A percentile compares a stretch with the other conserved stretches of the same genome.
These are phyloP conservation scores for Yamadazyma trypodendri DNA, from an alignment of 1,139 yeast species.

Conservation along the genomic window DNA sequence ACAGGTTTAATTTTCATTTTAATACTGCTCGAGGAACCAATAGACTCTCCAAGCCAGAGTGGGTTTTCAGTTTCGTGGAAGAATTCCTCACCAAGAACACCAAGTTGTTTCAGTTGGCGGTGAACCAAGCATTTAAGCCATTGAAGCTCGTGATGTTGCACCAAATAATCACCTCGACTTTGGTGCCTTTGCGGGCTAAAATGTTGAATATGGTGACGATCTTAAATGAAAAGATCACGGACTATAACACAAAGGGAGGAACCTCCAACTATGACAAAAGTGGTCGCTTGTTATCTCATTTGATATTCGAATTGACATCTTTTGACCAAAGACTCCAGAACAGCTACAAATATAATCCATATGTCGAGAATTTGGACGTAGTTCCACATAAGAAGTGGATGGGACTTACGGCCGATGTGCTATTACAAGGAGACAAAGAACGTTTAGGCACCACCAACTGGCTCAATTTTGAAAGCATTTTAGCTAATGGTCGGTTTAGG, in stretches of 20 bases:
- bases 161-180: conserved; percentile 56
- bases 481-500: conserved; percentile 56
- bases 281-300: conserved; percentile 57
- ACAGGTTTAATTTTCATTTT: conserved; percentile 76
- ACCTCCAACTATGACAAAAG: conserved; percentile 32
- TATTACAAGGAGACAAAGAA: conserved; percentile 40
- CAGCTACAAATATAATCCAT: conserved; percentile 57
- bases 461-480: conserved; percentile 62
- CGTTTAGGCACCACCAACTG: conserved; percentile 45
- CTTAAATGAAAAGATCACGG: conserved; percentile 28
- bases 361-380: conserved; percentile 22
- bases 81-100: conserved; percentile 49
- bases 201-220: conserved; percentile 29
- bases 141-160: conserved; percentile 30
- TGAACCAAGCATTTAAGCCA: conserved; percentile 30
- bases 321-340: conserved; percentile 58
- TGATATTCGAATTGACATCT: conserved; percentile 55
- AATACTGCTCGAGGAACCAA: conserved; percentile 60
- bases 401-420: conserved; percentile 58
- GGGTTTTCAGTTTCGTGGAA: conserved; percentile 62
- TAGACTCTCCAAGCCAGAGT: conserved; percentile 73
- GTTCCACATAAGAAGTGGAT: conserved; percentile 45
- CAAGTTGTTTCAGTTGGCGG: conserved; percentile 31
- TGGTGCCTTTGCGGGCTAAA: conserved; percentile 52
- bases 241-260: conserved; percentile 14